Percentiles rank a stretch among this genome's conserved stretches.
Evolutionary conservation across 495 filamentous ascomycete genomes (phyloP).

Genomic region (Penicillium macrosclerotiorum): DNA sequence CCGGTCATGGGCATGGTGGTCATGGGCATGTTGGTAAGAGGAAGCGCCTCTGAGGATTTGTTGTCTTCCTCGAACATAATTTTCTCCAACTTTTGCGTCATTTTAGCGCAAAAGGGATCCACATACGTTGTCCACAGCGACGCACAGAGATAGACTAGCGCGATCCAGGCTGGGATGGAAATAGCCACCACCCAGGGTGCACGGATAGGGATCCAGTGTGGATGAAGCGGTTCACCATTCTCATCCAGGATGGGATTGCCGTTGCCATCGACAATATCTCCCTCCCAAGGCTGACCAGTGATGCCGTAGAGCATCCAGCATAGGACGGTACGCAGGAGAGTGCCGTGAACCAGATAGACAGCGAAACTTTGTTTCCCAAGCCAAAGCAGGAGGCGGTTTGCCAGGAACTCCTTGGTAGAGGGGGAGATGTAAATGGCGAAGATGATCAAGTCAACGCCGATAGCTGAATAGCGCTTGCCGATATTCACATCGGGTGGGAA

Average conservation of each 20-base stretch:
- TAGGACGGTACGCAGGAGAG: constrained; percentile 59
- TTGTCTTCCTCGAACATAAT: constrained; percentile 53
- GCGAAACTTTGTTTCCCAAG: constrained; percentile 67
- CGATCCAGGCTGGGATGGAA: constrained; percentile 55
- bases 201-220: constrained; percentile 35
- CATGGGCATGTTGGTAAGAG: constrained; percentile 35
- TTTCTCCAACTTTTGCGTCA: constrained; percentile 58
- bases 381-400: constrained; percentile 59
- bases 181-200: constrained; percentile 44
- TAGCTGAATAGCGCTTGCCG: constrained; percentile 51
- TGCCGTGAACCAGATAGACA: constrained; percentile 66
- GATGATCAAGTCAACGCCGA: constrained; percentile 57
- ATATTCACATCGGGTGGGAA: constrained; percentile 55
- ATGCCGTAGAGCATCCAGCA: constrained; percentile 65
- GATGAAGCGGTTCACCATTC: constrained; percentile 36
- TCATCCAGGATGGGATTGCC: constrained; percentile 42
- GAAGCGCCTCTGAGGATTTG: constrained; percentile 40
- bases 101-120: constrained; percentile 61
- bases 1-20: constrained; percentile 10
- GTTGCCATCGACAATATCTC: constrained; percentile 21
- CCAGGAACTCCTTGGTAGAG: constrained; percentile 51
- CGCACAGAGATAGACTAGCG: constrained; percentile 53
- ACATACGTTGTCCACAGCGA: constrained; percentile 63
- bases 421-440: constrained; percentile 59
- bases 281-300: constrained; percentile 45